Evolutionary conservation across 208 protist species (phyloP), one percentile per base, ranked within the genome.

Genomic region (Crithidia thermophila): DNA sequence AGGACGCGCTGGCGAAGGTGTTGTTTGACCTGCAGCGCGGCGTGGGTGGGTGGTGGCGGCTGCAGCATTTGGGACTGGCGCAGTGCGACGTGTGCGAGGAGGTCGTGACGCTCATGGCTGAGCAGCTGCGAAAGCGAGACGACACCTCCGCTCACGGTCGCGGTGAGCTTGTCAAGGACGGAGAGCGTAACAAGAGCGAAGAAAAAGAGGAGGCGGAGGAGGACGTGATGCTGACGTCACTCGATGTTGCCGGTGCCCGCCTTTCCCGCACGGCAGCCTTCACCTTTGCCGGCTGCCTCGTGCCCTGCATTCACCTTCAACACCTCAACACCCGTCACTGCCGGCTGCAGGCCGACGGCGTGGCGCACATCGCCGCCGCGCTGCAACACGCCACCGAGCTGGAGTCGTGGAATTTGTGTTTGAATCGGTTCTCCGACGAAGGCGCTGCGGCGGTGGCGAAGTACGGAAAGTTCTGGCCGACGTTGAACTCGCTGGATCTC

Each of bases 281-380:
- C 67, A 16, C 71, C 25, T 77, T 94, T 11, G 75, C 81, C 6
- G 72, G 50, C 51, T 81, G 58, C 58, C 79, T 85, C 18, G 50
- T 84, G 60, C 66, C 23, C 7, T 94, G 88, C 62, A 53, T 33
- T 20, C 42, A 30, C 9, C 53, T 94, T 39, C 66, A 47, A 1
- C 53, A 66, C 39, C 28, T 94, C 23, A 68, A 87, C 33, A 72
- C 90, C 18, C 82, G 88, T 9, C 81, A 90, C 73, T 88, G 86
- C 70, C 70, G 72, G 13, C 49, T 94, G 33, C 74, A 72, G 11
- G 63, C 69, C 16, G 18, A 37, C 16, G 72, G 72, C 30, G 33
- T 69, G 10, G 63, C 56, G n/a, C 49, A 64, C 43, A 30, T 90
- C 11, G 76, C 72, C 2, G 79, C 79, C 9, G 53, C 67, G 3